phyloP scores from a whole-genome alignment of 305 asterid genomes.

The Fraxinus greggii region DNA sequence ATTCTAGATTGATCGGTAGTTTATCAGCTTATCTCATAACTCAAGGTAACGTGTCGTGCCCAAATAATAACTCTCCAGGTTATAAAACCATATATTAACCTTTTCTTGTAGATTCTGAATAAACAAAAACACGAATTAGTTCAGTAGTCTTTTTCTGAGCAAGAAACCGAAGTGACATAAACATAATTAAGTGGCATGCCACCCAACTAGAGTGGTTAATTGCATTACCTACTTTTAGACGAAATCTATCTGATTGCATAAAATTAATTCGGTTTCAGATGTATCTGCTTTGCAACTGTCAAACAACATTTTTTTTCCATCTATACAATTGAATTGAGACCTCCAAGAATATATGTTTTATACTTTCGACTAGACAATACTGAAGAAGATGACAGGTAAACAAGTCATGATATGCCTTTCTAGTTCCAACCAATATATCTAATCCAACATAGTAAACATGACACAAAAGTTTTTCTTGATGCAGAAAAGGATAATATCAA shows the following conservation, averaged over 20 bases:
- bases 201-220: neutral
- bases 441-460: neutral
- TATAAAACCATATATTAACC: neutral
- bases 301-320: neutral
- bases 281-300: neutral
- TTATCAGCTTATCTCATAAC: constrained; percentile 18
- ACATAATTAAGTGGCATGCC: neutral
- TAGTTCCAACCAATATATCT: neutral
- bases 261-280: neutral
- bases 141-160: neutral
- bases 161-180: neutral
- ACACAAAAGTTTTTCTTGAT: neutral
- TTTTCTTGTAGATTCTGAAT: neutral
- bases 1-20: constrained; percentile 30
- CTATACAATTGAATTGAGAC: neutral
- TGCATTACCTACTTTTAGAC: neutral
- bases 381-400: neutral
- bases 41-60: neutral
- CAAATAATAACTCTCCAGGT: neutral
- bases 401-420: neutral
- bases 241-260: neutral
- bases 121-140: neutral
- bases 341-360: too few relatives aligned
- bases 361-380: neutral
- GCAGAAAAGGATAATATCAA: too few relatives aligned